phyloP scores from a whole-genome alignment of 2,329 filamentous ascomycete genomes.

The Paraphoma sp. region DNA sequence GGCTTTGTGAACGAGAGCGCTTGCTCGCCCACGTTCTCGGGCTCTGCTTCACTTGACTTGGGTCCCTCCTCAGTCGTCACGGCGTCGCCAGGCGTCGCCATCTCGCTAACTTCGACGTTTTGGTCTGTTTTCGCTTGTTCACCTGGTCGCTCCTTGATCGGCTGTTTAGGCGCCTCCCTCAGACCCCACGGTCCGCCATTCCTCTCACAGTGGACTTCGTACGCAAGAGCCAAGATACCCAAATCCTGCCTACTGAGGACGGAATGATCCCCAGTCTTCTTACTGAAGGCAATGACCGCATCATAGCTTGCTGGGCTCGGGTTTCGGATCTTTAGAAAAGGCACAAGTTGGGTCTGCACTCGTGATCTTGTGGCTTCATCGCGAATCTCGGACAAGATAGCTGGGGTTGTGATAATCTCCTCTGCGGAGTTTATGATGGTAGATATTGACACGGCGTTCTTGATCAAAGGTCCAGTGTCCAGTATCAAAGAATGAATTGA shows the following conservation, averaged over 20 bases:
- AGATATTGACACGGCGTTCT: constrained; percentile 86
- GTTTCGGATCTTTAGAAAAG: constrained; percentile 79
- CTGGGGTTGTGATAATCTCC: constrained; percentile 71
- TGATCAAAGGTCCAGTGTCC: constrained; percentile 91
- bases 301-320: constrained; percentile 80
- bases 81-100: too few relatives aligned
- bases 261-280: constrained; percentile 85
- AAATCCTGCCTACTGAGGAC: constrained; percentile 90
- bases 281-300: constrained; percentile 82
- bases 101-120: constrained; percentile 4
- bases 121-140: constrained; percentile 15
- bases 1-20: not conserved
- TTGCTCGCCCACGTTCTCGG: not conserved
- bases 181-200: constrained; percentile 90
- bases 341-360: constrained; percentile 82
- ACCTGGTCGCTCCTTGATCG: constrained; percentile 64
- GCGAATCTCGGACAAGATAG: constrained; percentile 85
- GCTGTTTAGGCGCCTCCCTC: constrained; percentile 79
- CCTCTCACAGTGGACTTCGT: constrained; percentile 91
- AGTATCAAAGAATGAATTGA: constrained; percentile 83
- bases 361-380: constrained; percentile 81
- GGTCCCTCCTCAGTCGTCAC: too few relatives aligned
- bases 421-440: constrained; percentile 80
- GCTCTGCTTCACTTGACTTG: not conserved
- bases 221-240: constrained; percentile 85